Evolutionary conservation across 2,329 filamentous ascomycete genomes (phyloP).

Genomic region (Nakataea oryzae): DNA sequence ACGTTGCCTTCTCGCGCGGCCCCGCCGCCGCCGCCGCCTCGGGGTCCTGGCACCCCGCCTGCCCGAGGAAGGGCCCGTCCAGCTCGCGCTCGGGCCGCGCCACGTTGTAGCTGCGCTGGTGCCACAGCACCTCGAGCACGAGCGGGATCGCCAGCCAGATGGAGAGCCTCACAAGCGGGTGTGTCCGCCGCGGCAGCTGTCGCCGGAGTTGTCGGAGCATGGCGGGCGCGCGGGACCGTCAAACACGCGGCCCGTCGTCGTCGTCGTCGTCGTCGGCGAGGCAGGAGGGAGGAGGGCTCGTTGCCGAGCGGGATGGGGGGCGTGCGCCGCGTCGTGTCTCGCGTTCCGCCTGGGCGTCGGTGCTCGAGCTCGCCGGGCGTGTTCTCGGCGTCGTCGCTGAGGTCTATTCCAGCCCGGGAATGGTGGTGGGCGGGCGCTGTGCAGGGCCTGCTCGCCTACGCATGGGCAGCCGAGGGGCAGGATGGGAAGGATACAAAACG

Average conservation of each 20-base stretch:
- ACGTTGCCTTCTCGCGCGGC: conserved; percentile 29
- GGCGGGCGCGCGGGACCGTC: neutral
- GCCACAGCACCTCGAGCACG: conserved; percentile 22
- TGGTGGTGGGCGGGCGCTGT: neutral
- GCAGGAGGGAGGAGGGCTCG: neutral
- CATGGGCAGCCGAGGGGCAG: no score
- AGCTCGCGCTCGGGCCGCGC: conserved; percentile 21
- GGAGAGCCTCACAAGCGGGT: neutral
- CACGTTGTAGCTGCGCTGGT: conserved; percentile 22
- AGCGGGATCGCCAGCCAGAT: conserved; percentile 7
- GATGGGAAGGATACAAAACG: no score
- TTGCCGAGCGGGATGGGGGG: neutral
- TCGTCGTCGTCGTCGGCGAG: neutral
- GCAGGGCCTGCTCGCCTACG: no score
- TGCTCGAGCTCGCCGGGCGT: neutral
- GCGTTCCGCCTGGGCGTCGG: neutral
- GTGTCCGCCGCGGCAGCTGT: neutral
- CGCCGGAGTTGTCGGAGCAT: conserved; percentile 1
- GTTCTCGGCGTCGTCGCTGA: neutral
- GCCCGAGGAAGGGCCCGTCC: conserved; percentile 26
- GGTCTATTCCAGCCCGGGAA: neutral
- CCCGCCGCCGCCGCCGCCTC: conserved; percentile 12
- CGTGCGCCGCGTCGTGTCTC: neutral
- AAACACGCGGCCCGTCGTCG: neutral
- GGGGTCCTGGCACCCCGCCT: conserved; percentile 26